Evolutionary conservation across 164 flowering plant species (phyloP).

Genomic region (Warburgia ugandensis): DNA sequence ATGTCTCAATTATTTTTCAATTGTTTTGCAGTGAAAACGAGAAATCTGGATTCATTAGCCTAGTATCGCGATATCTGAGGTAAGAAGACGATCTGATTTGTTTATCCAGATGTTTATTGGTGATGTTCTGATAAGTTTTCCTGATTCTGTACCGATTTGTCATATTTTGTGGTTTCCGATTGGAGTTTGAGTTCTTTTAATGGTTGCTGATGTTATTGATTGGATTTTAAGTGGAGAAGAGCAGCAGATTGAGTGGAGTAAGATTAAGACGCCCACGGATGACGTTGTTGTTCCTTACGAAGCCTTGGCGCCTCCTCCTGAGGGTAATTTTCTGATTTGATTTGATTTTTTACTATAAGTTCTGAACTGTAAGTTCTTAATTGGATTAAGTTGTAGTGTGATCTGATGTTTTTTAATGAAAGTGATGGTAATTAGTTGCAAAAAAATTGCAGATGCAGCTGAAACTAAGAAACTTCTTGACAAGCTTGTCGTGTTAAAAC

Average conservation of each 20-base stretch:
- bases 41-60: slow-evolving; percentile 88
- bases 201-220: neutral
- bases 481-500: slow-evolving; percentile 82
- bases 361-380: no score
- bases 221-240: slow-evolving; percentile 76
- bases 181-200: neutral
- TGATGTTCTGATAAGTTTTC: neutral
- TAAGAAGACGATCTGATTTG: slow-evolving; percentile 8
- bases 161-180: neutral
- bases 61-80: slow-evolving; percentile 93
- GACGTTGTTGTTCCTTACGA: slow-evolving; percentile 94
- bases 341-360: slow-evolving; percentile 1
- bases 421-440: neutral
- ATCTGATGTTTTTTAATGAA: neutral
- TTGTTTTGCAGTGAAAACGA: slow-evolving; percentile 68
- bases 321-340: slow-evolving; percentile 37
- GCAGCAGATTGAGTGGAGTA: slow-evolving; percentile 86
- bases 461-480: slow-evolving; percentile 54
- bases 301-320: slow-evolving; percentile 49
- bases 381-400: neutral
- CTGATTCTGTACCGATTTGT: neutral
- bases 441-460: slow-evolving; percentile 35
- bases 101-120: neutral
- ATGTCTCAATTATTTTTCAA: slow-evolving; percentile 2
- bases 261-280: slow-evolving; percentile 96